Evolutionary conservation across 306 rosid genomes (phyloP), one percentile per base, ranked within the genome.

Genomic region (Cicer bijugum): DNA sequence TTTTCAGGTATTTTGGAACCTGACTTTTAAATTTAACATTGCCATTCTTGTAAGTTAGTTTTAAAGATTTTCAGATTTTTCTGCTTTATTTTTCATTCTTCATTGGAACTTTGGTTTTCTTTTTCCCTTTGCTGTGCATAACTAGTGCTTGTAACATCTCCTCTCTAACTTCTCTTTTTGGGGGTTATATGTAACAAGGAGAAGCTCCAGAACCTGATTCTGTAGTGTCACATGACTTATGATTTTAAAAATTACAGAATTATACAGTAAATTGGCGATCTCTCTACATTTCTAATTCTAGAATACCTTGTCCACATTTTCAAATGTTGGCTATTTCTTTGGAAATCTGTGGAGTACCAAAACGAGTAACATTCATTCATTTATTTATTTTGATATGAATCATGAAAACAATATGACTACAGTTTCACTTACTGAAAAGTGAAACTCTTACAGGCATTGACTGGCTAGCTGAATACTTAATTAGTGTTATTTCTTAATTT

Each of bases 1-100:
- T 71, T 95, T 91, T 72, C 99, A 95, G 99, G 99, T 91, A 75
- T 61, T 77, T 78, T 42, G 55, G 40, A 69, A 63, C 44, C 51
- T 40, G 14, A 12, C 12, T 11, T 45, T 71, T 65, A 20, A 69
- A 37, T 57, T 46, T 44, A 7, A 43, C 58, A 9, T 16, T 74
- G 63, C 45, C 38, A 45, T 44, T 72, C 63, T 37, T 38, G 23
- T 48, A 58, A 68, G 56, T 12, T 38, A 58, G 60, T 71, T 69
- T 52, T 67, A 1, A 53, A 59, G 20, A 28, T 50, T 62, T 80
- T 56, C 52, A 8, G 8, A 40, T 35, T 51, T 67, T 15, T 38
- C 39, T 70, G 35, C 58, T 12, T 60, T 6, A 20, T 9, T 55
- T 37, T 23, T 28, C 65, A 12, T 10, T 60, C 19, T 67, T 75